Base-by-base conservation (phyloP, 2,329 filamentous ascomycete genomes). In the Thelonectria rubi region DNA sequence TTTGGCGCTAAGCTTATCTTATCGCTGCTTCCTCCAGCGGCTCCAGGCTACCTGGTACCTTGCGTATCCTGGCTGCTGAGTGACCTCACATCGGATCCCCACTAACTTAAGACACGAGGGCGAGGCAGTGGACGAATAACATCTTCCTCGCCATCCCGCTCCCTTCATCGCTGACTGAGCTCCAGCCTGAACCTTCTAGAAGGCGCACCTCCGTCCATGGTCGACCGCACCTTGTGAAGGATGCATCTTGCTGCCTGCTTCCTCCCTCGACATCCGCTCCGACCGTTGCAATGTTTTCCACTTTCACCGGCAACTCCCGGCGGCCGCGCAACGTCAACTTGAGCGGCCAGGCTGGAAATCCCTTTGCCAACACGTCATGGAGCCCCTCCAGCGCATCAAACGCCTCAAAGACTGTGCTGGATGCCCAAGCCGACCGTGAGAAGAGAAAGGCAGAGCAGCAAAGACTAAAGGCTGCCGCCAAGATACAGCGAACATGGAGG, bases 291-390 rank as follows among this genome's bases (percentile, higher is more conserved):
- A 97, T 97, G 94, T 96, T 95, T 80, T 89, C 91, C 64, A 93
- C 91, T 55, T 99, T 99, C 80, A 95, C 92, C 21, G 95, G 95
- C 70, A 92, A 81, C 78, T 92, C 93, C 71, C 89, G 92, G 73
- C 91, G 92, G 68, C 90, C 91, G 64, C 90, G 95, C 67, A 94
- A 97, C 76, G 93, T 98, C 75, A 97, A 98, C 78, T 89, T 99
- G 64, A 95, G 93, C 68, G 95, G 93, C 65, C 90, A 94, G 69
- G 87, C 87, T 67, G 82, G 83, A 52, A 97, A 97, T 73, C 92
- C 93, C 3, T 97, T 95, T 76, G 88, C 85, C 62, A 86, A 86
- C 67, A 83, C 84, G 32, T 81, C 83, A 43, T 87, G 88, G 82
- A 80, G 80, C 15, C 81, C 85, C 5, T 79, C 83, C 12, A 82